Conservation (phyloP, 2,329 filamentous ascomycete species). For the Trichoderma sp. region DNA sequence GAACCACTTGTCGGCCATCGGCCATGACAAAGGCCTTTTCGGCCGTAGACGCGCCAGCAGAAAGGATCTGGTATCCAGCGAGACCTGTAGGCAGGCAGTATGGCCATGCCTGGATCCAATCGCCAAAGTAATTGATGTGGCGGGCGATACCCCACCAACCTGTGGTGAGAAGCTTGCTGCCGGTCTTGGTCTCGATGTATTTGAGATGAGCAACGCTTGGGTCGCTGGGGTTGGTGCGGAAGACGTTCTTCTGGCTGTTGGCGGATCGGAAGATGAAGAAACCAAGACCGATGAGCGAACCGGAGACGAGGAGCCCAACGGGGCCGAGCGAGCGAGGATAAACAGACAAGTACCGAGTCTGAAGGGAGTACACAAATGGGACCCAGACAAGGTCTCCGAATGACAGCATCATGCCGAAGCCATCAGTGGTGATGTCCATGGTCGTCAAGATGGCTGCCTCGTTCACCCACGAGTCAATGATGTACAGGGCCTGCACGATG, state of each 20-base stretch:
- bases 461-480: slow-evolving; percentile 82
- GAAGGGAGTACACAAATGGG: slow-evolving; percentile 83
- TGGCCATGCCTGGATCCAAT: slow-evolving; percentile 92
- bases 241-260: slow-evolving; percentile 93
- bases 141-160: slow-evolving; percentile 94
- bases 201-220: slow-evolving; percentile 76
- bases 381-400: slow-evolving; percentile 95
- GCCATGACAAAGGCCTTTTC: slow-evolving; percentile 57
- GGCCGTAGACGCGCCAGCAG: slow-evolving; percentile 50
- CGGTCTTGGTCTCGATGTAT: slow-evolving; percentile 81
- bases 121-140: slow-evolving; percentile 94
- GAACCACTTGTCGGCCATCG: slow-evolving; percentile 66
- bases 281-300: slow-evolving; percentile 68
- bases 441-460: slow-evolving; percentile 88
- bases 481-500: slow-evolving; percentile 76
- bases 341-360: slow-evolving; percentile 79
- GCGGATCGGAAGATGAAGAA: slow-evolving; percentile 91
- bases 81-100: slow-evolving; percentile 85
- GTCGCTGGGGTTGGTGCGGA: slow-evolving; percentile 84
- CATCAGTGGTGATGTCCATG: slow-evolving; percentile 91
- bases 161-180: slow-evolving; percentile 76
- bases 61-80: slow-evolving; percentile 75
- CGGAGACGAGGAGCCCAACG: slow-evolving; percentile 62
- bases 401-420: slow-evolving; percentile 92
- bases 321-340: slow-evolving; percentile 80